Percentiles rank a stretch among this genome's conserved stretches.
phyloP scores from a whole-genome alignment of 805 yeast genomes.

The Cyberlindnera sargentensis region DNA sequence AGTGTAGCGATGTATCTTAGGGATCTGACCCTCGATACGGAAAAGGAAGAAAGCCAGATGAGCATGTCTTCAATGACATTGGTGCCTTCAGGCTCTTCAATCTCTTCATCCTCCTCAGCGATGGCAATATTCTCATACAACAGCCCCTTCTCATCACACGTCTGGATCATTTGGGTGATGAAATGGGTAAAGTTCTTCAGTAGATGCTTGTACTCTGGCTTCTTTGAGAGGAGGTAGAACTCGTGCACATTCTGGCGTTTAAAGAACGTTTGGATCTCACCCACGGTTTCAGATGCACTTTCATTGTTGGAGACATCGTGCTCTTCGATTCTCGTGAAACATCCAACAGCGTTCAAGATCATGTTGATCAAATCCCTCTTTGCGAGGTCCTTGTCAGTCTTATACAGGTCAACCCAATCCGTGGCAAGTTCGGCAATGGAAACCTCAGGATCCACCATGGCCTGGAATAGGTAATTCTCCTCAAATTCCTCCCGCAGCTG shows the following conservation, averaged over 20 bases:
- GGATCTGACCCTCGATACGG: slow-evolving; percentile 64
- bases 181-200: slow-evolving; percentile 50
- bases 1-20: slow-evolving; percentile 63
- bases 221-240: slow-evolving; percentile 55
- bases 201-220: slow-evolving; percentile 39
- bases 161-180: slow-evolving; percentile 40
- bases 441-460: slow-evolving; percentile 41
- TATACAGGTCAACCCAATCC: slow-evolving; percentile 53
- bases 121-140: slow-evolving; percentile 35
- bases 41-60: slow-evolving; percentile 71
- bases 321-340: slow-evolving; percentile 54
- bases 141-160: slow-evolving; percentile 56
- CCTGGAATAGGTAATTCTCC: slow-evolving; percentile 43
- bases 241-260: slow-evolving; percentile 58
- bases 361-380: slow-evolving; percentile 62
- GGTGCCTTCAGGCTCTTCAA: slow-evolving; percentile 29
- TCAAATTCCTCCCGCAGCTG: slow-evolving; percentile 35
- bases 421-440: slow-evolving; percentile 46
- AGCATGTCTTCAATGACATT: slow-evolving; percentile 46
- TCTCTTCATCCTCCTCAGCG: slow-evolving; percentile 25
- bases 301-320: slow-evolving; percentile 72
- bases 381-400: slow-evolving; percentile 37
- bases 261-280: slow-evolving; percentile 61
- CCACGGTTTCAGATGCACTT: slow-evolving; percentile 65
- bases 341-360: slow-evolving; percentile 65